Percentiles rank a stretch among this genome's conserved stretches.
These are phyloP conservation scores for Kurtzmaniella quercitrusa DNA, from an alignment of 1,139 yeast genomes.

Conservation along the genomic window DNA sequence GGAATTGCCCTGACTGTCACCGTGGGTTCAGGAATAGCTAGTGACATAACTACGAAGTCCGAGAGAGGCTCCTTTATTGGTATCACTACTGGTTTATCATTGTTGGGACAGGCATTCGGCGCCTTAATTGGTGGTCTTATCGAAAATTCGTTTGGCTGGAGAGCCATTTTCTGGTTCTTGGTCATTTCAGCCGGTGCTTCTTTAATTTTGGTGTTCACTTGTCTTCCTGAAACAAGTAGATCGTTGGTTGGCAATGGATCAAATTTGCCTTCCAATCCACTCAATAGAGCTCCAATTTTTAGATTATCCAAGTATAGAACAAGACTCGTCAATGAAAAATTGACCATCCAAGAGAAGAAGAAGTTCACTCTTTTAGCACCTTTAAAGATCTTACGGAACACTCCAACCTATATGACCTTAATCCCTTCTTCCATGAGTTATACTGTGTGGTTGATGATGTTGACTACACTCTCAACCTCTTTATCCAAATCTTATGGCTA, in stretches of 20 bases:
- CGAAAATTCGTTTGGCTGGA: slow-evolving; percentile 60
- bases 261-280: slow-evolving; percentile 30
- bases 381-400: slow-evolving; percentile 33
- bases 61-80: slow-evolving; percentile 69
- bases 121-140: slow-evolving; percentile 71
- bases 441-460: slow-evolving; percentile 64
- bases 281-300: slow-evolving; percentile 16
- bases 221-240: slow-evolving; percentile 71
- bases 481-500: slow-evolving; percentile 47
- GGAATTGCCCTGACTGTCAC: slow-evolving; percentile 72
- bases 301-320: slow-evolving; percentile 13
- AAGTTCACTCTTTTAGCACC: slow-evolving; percentile 42
- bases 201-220: slow-evolving; percentile 28
- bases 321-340: slow-evolving; percentile 12
- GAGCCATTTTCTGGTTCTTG: slow-evolving; percentile 72
- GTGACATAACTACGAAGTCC: slow-evolving; percentile 58
- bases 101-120: slow-evolving; percentile 72
- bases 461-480: slow-evolving; percentile 59
- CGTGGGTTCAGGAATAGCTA: slow-evolving; percentile 59
- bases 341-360: slow-evolving; percentile 20
- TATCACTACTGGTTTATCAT: slow-evolving; percentile 55
- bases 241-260: slow-evolving; percentile 67
- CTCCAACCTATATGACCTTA: slow-evolving; percentile 22
- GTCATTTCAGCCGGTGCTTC: slow-evolving; percentile 54
- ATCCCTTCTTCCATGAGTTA: slow-evolving; percentile 60